Conservation (phyloP, 345 rosid genomes). For the Pseudoturritis turrita region DNA sequence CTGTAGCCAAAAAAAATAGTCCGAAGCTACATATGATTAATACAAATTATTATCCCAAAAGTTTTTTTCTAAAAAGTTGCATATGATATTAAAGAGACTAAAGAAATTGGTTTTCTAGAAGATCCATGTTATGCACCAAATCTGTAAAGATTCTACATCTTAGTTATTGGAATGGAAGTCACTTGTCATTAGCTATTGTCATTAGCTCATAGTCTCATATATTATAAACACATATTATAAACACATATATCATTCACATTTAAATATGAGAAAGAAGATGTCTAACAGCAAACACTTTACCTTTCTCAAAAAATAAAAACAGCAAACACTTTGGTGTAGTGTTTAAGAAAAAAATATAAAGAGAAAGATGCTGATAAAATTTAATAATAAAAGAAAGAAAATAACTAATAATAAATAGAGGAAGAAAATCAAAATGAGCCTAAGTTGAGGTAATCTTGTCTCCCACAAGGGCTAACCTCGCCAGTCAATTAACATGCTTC, state of each 20-base stretch:
- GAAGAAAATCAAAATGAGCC: slow-evolving; percentile 7
- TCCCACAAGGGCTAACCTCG: slow-evolving; percentile 32
- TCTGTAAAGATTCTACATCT: slow-evolving; percentile 10
- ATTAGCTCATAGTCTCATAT: slow-evolving; percentile 19
- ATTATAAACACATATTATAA: background rate
- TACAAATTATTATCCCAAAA: too few species aligned
- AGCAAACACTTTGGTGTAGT: slow-evolving; percentile 29
- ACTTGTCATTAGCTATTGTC: slow-evolving; percentile 20
- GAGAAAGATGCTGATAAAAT: slow-evolving; percentile 8
- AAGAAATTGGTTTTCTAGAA: slow-evolving; percentile 20
- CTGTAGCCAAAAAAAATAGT: too few species aligned
- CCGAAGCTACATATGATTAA: too few species aligned
- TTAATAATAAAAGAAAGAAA: background rate
- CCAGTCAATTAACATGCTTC: slow-evolving; percentile 6
- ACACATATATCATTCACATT: slow-evolving; percentile 26
- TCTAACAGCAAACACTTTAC: slow-evolving; percentile 28
- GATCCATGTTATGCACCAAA: slow-evolving; percentile 18
- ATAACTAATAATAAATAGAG: background rate
- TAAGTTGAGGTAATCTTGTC: slow-evolving; percentile 37
- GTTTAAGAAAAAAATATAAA: background rate
- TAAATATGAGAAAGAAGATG: background rate
- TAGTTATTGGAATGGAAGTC: slow-evolving; percentile 18
- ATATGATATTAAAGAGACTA: background rate
- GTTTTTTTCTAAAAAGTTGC: background rate
- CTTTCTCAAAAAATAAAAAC: too few species aligned